Conservation (phyloP, 139 green algal species). For the Chlamydomonas schloesseri region DNA sequence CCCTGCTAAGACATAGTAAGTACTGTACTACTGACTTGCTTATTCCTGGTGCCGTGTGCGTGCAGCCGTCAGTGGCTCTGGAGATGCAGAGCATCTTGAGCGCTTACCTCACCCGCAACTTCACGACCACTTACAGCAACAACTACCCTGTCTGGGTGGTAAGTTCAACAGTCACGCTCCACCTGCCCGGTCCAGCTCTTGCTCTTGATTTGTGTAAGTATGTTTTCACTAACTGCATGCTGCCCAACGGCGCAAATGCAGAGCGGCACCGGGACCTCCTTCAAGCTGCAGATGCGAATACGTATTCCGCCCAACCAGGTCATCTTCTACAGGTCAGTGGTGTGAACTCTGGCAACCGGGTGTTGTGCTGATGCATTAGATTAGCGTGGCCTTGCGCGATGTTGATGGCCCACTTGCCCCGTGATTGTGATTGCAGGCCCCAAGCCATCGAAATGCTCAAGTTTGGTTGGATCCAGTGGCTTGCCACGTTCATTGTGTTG, state of each 20-base stretch:
- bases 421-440: constrained; percentile 1
- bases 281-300: constrained; percentile 52
- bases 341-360: too few relatives aligned
- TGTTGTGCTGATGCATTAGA: too few relatives aligned
- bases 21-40: too few relatives aligned
- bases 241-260: constrained; percentile 11
- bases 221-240: background rate
- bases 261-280: constrained; percentile 27
- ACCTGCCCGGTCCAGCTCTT: too few relatives aligned
- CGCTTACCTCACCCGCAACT: constrained; percentile 53
- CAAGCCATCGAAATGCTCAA: constrained; percentile 68
- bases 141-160: constrained; percentile 59
- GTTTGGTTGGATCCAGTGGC: constrained; percentile 73
- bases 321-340: constrained; percentile 55
- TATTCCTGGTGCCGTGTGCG: background rate
- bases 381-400: too few relatives aligned
- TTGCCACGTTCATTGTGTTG: constrained; percentile 54
- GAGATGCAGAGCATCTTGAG: constrained; percentile 51
- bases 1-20: too few relatives aligned
- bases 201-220: too few relatives aligned
- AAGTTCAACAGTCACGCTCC: too few relatives aligned
- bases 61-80: constrained; percentile 38
- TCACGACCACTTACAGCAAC: constrained; percentile 53
- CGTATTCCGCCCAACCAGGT: constrained; percentile 60
- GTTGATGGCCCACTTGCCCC: too few relatives aligned